Evolutionary conservation across 306 rosid genomes (phyloP).

Genomic region (Prunus salicina): DNA sequence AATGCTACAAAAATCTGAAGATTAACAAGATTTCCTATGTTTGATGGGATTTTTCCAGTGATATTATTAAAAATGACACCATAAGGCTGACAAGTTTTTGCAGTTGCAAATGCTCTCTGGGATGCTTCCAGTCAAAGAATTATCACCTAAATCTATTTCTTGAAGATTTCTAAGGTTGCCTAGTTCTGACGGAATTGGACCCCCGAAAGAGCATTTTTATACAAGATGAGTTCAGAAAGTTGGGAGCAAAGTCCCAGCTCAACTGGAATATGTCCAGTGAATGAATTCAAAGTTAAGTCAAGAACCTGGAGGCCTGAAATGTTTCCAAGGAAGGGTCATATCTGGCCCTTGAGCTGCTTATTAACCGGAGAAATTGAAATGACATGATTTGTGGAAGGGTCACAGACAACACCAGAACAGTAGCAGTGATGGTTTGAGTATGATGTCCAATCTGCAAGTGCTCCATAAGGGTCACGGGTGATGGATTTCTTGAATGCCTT

Average conservation of each 20-base stretch:
- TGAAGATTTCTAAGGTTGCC: too few relatives aligned
- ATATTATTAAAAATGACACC: constrained; percentile 50
- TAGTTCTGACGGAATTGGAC: too few relatives aligned
- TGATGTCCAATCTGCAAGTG: constrained; percentile 50
- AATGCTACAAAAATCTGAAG: constrained; percentile 35
- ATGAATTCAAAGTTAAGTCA: too few relatives aligned
- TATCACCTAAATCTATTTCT: constrained; percentile 44
- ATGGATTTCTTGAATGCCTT: constrained; percentile 57
- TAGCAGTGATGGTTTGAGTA: constrained; percentile 53
- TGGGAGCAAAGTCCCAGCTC: too few relatives aligned
- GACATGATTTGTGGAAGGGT: constrained; percentile 21
- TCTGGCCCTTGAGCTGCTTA: too few relatives aligned
- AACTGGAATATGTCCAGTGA: too few relatives aligned
- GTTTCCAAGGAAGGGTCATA: too few relatives aligned
- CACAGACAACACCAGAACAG: constrained; percentile 76
- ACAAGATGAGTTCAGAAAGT: too few relatives aligned
- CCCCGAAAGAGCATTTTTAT: too few relatives aligned
- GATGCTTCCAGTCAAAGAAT: constrained; percentile 57
- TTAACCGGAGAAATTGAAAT: too few relatives aligned
- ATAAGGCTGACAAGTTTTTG: constrained; percentile 51
- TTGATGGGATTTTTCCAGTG: constrained; percentile 60
- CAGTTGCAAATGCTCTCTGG: constrained; percentile 67
- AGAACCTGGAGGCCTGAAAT: too few relatives aligned
- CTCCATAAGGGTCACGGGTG: constrained; percentile 46
- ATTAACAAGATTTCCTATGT: constrained; percentile 50